phyloP scores from a whole-genome alignment of 257 asterid species.

The Lycium barbarum region DNA sequence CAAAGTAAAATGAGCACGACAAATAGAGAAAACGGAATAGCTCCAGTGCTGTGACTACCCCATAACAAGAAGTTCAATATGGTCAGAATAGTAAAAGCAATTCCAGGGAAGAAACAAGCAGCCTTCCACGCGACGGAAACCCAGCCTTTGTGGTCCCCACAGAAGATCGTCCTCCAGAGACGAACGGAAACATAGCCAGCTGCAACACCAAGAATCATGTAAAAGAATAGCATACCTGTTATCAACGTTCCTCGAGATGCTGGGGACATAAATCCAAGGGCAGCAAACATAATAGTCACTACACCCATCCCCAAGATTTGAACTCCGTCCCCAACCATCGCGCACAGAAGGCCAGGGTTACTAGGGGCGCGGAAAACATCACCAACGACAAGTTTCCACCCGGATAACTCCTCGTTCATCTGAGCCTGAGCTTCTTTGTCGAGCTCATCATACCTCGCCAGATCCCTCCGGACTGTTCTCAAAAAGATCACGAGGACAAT shows the following conservation, averaged over 20 bases:
- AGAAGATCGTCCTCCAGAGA: slow-evolving; percentile 75
- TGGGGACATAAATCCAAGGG: slow-evolving; percentile 93
- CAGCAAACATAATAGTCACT: slow-evolving; percentile 84
- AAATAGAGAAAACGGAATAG: slow-evolving; percentile 76
- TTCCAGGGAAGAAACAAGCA: slow-evolving; percentile 87
- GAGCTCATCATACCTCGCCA: slow-evolving; percentile 80
- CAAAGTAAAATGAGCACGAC: slow-evolving; percentile 73
- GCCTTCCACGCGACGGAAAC: slow-evolving; percentile 76
- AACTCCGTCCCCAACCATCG: slow-evolving; percentile 91
- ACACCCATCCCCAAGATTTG: slow-evolving; percentile 92
- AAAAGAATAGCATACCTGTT: slow-evolving; percentile 88
- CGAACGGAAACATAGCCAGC: slow-evolving; percentile 92
- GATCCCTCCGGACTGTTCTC: slow-evolving; percentile 88
- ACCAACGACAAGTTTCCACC: slow-evolving; percentile 92
- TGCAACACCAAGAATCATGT: slow-evolving; percentile 79
- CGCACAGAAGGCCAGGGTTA: slow-evolving; percentile 74
- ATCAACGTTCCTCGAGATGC: slow-evolving; percentile 91
- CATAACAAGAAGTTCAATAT: slow-evolving; percentile 73
- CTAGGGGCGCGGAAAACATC: slow-evolving; percentile 84
- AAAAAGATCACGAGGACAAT: slow-evolving; percentile 82
- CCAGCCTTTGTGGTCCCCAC: slow-evolving; percentile 86
- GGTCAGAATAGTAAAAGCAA: slow-evolving; percentile 70
- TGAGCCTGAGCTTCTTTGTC: slow-evolving; percentile 95
- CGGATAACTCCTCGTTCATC: slow-evolving; percentile 93
- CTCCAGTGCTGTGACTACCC: slow-evolving; percentile 95